phyloP scores from a whole-genome alignment of 495 filamentous ascomycete species.

The Lasiosphaeria miniovina region DNA sequence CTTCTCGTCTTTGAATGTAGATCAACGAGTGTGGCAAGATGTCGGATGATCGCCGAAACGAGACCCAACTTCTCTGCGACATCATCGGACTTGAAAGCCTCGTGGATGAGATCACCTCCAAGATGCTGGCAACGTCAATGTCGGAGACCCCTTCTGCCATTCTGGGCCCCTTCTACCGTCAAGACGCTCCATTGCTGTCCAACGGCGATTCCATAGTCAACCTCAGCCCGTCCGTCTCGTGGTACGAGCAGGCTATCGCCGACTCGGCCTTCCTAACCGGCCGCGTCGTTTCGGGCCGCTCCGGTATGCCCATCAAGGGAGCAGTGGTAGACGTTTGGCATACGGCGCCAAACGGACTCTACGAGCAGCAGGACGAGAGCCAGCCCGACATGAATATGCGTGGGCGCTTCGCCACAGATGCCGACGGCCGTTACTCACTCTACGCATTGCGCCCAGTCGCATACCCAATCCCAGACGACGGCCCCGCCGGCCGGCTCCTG shows the following conservation, averaged over 20 bases:
- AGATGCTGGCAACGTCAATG: conserved; percentile 41
- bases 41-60: conserved; percentile 68
- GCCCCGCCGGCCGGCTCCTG: conserved; percentile 51
- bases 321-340: conserved; percentile 77
- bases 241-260: conserved; percentile 45
- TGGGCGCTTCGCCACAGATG: conserved; percentile 66
- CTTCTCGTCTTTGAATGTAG: conserved; percentile 30
- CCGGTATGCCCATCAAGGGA: conserved; percentile 56
- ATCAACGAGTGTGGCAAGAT: conserved; percentile 72
- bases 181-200: conserved; percentile 58
- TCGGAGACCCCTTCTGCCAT: conserved; percentile 67
- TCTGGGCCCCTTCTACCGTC: conserved; percentile 75
- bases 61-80: conserved; percentile 69
- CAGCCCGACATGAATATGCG: conserved; percentile 74
- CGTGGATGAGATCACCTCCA: conserved; percentile 76
- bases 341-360: conserved; percentile 71
- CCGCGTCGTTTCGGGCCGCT: conserved; percentile 49
- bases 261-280: conserved; percentile 64
- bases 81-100: conserved; percentile 67
- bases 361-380: conserved; percentile 72
- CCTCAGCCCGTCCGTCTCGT: conserved; percentile 25
- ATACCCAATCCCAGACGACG: conserved; percentile 72
- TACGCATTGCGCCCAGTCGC: conserved; percentile 66
- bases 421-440: conserved; percentile 61
- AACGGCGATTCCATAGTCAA: conserved; percentile 63